A percentile compares a stretch with the other conserved stretches of the same genome.
Evolutionary conservation across 2,329 filamentous ascomycete genomes (phyloP).

Genomic region (Exophiala bonariae): DNA sequence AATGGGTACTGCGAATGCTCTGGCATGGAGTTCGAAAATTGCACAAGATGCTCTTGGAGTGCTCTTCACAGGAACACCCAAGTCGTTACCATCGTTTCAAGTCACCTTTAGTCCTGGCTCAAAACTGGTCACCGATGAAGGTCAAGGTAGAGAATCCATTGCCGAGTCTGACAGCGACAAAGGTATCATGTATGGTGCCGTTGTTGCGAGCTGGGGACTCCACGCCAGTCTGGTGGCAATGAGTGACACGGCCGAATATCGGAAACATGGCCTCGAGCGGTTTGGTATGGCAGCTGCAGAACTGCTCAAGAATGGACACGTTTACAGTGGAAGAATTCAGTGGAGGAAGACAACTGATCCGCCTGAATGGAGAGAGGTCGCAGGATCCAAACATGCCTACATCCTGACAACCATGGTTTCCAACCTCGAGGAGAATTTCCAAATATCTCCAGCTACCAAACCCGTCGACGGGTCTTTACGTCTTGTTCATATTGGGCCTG

Average conservation of each 20-base stretch:
- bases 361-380: slow-evolving; percentile 22
- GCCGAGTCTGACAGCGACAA: slow-evolving; percentile 13
- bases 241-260: slow-evolving; percentile 80
- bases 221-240: slow-evolving; percentile 88
- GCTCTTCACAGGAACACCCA: slow-evolving; percentile 58
- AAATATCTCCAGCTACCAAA: slow-evolving; percentile 71
- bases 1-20: slow-evolving; percentile 51
- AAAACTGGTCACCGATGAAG: slow-evolving; percentile 43
- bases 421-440: slow-evolving; percentile 77
- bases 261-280: slow-evolving; percentile 71
- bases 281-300: slow-evolving; percentile 84
- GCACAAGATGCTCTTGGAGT: slow-evolving; percentile 23
- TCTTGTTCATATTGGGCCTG: slow-evolving; percentile 72
- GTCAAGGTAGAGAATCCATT: slow-evolving; percentile 39
- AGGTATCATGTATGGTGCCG: slow-evolving; percentile 62
- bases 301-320: slow-evolving; percentile 41
- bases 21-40: slow-evolving; percentile 30
- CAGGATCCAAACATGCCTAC: slow-evolving; percentile 65
- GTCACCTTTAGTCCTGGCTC: slow-evolving; percentile 60
- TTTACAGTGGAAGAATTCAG: slow-evolving; percentile 55
- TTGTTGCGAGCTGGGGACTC: slow-evolving; percentile 87
- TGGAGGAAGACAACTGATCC: slow-evolving; percentile 11
- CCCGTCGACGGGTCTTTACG: slow-evolving; percentile 71
- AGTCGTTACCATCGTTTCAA: slow-evolving; percentile 62
- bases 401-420: slow-evolving; percentile 74